Evolutionary conservation across 352 stramenopile genomes (phyloP).

Genomic region (Phytophthora palmivora): DNA sequence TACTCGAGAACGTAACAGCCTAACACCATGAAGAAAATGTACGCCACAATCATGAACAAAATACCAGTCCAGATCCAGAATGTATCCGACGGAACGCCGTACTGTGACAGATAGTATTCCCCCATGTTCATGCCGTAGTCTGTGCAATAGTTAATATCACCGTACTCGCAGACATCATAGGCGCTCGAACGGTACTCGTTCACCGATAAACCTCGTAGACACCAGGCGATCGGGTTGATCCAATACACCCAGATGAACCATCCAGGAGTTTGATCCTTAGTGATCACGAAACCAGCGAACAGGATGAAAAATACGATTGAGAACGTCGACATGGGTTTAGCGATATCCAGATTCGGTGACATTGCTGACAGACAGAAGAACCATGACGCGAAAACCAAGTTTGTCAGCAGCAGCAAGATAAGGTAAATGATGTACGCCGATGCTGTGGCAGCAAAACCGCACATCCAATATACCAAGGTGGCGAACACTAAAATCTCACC

Average conservation of each 20-base stretch:
- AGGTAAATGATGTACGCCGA: slow-evolving; percentile 50
- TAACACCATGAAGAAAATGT: slow-evolving; percentile 39
- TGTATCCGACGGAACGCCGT: slow-evolving; percentile 28
- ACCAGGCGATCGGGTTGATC: slow-evolving; percentile 50
- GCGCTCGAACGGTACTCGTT: slow-evolving; percentile 19
- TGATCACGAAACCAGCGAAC: slow-evolving; percentile 52
- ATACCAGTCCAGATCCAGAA: slow-evolving; percentile 38
- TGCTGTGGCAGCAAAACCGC: slow-evolving; percentile 44
- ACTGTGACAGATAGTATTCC: slow-evolving; percentile 38
- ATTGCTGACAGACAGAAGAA: slow-evolving; percentile 42
- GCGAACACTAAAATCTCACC: slow-evolving; percentile 74
- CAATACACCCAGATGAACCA: slow-evolving; percentile 53
- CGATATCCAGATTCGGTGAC: background rate
- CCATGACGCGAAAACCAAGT: slow-evolving; percentile 53
- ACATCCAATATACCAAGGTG: slow-evolving; percentile 81
- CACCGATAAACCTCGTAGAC: slow-evolving; percentile 23
- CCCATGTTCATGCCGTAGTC: slow-evolving; percentile 34
- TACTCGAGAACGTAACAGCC: slow-evolving; percentile 42
- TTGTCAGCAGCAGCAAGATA: slow-evolving; percentile 51
- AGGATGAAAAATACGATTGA: slow-evolving; percentile 9
- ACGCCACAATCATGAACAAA: slow-evolving; percentile 35
- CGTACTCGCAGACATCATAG: slow-evolving; percentile 32
- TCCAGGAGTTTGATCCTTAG: slow-evolving; percentile 35
- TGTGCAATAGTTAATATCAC: slow-evolving; percentile 34
- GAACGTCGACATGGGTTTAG: background rate